Conservation (phyloP, 164 flowering plant species). For the Dillenia suffruticosa region DNA sequence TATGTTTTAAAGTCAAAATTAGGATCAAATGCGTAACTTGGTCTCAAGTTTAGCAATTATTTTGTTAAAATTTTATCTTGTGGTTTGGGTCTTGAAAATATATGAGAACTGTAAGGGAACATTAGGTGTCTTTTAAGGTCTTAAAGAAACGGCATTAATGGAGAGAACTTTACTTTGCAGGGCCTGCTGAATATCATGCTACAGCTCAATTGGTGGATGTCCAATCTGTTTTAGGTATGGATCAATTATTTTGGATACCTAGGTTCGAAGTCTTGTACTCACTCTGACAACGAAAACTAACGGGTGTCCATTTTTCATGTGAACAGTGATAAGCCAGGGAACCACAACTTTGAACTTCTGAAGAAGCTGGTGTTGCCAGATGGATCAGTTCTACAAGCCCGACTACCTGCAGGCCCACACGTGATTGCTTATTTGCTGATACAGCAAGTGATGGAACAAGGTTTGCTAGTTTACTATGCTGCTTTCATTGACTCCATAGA, state of each 20-base stretch:
- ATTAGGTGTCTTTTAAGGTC: neutral
- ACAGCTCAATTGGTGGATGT: constrained; percentile 98
- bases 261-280: neutral
- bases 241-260: neutral
- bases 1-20: too few species aligned
- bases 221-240: constrained; percentile 86
- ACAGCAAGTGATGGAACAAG: constrained; percentile 93
- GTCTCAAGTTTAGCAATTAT: too few species aligned
- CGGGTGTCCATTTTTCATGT: neutral
- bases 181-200: constrained; percentile 94
- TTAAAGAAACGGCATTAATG: neutral
- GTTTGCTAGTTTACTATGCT: constrained; percentile 30
- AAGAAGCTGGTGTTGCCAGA: constrained; percentile 83
- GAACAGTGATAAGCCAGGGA: constrained; percentile 74
- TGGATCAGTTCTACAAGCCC: constrained; percentile 86
- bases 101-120: neutral
- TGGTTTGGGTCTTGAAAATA: neutral
- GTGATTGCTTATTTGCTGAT: constrained; percentile 82
- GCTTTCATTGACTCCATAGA: too few species aligned
- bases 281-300: neutral
- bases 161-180: too few species aligned
- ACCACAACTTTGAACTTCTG: constrained; percentile 86
- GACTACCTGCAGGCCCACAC: constrained; percentile 82
- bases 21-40: too few species aligned
- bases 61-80: too few species aligned